Evolutionary conservation across 768 basidiomycete genomes (phyloP), one percentile per base, ranked within the genome.

Genomic region (Pleurotus eryngii): DNA sequence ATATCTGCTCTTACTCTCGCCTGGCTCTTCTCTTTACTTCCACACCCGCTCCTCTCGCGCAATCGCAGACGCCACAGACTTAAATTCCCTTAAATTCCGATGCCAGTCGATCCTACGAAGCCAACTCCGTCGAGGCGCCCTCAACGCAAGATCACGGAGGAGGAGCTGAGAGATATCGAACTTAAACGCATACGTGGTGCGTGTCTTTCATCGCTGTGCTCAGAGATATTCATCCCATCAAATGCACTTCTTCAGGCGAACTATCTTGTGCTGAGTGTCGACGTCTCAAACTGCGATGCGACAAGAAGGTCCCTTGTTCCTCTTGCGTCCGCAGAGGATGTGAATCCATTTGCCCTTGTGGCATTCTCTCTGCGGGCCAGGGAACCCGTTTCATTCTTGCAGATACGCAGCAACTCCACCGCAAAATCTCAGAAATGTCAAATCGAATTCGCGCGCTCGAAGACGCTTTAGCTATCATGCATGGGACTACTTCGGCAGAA

Each of bases 371-470:
- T 18, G 78, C 79, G 17, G 81, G 80, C 0, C 80, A 82, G 60
- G 80, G 79, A 7, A 81, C 79, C 22, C 67, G 80, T 74, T 88
- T 85, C 64, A 83, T 87, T 47, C 74, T 87, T 8, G 85, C 85
- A 2, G 84, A 85, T 55, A 87, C 85, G 1, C 79, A 83, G 43
- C 81, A 86, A 46, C 74, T 89, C 11, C 86, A 88, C 64, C 73
- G 74, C 51, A 85, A 87, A 67, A 87, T 87, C 22, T 68, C 80
- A 5, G 80, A 85, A 50, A 86, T 87, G 85, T 80, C 81, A 66
- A 77, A 82, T 63, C 80, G 86, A 15, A 87, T 89, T 47, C 80
- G 84, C 30, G 84, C 86, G 61, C 76, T 88, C 0, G 87, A 87
- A 67, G 86, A 88, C 57, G 84, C 83, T 0, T 71, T 89, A 8